phyloP scores from a whole-genome alignment of 352 stramenopile species.

The Phytophthora pluvialis region DNA sequence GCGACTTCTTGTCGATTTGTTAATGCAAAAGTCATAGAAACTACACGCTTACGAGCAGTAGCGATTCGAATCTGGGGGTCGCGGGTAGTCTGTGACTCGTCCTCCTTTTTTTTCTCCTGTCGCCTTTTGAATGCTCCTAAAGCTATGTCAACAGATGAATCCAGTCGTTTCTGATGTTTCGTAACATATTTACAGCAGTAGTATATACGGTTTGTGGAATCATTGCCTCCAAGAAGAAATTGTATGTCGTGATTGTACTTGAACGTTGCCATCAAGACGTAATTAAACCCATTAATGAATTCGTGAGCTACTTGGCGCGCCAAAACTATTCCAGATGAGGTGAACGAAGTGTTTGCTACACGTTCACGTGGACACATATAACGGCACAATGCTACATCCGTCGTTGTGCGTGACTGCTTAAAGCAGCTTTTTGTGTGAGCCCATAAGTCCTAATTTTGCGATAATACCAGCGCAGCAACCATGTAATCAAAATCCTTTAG shows the following conservation, averaged over 20 bases:
- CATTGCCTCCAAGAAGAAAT: background rate
- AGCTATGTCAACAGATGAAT: conserved; percentile 1
- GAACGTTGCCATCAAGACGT: conserved; percentile 2
- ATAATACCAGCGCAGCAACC: conserved; percentile 5
- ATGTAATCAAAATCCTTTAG: conserved; percentile 1
- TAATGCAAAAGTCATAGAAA: too few relatives aligned
- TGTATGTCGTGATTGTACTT: background rate
- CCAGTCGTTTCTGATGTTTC: conserved; percentile 4
- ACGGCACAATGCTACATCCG: background rate
- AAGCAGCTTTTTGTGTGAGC: background rate
- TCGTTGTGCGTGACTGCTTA: background rate
- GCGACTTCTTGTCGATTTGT: too few relatives aligned
- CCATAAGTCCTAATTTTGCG: conserved; percentile 5
- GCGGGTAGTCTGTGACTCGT: too few relatives aligned
- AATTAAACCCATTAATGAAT: conserved; percentile 8
- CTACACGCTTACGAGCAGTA: too few relatives aligned
- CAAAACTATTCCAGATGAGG: background rate
- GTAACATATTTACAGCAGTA: conserved; percentile 6
- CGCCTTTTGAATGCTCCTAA: conserved; percentile 2
- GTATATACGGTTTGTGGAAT: background rate
- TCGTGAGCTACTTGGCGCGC: background rate
- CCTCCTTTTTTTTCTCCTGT: background rate
- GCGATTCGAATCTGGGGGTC: too few relatives aligned
- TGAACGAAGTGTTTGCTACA: background rate
- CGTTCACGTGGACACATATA: background rate